Conservation (phyloP, 2,329 filamentous ascomycete genomes). For the Neocatenulostroma microsporum region DNA sequence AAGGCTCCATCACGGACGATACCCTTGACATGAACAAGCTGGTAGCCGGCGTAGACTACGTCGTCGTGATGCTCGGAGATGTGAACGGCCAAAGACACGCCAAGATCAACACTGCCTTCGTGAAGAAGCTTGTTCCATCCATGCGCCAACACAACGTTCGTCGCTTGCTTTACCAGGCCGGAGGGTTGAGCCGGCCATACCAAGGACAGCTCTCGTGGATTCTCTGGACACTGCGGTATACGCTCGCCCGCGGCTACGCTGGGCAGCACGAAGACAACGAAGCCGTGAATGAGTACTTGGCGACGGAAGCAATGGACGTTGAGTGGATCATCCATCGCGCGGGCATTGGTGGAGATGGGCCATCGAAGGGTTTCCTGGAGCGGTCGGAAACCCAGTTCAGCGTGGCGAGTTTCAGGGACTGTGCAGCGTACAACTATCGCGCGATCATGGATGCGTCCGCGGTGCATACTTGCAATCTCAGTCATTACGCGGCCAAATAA, state of each 20-base stretch:
- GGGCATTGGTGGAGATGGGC: neutral
- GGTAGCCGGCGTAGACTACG: slow-evolving; percentile 5
- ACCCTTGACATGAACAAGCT: slow-evolving; percentile 4
- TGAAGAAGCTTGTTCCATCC: slow-evolving; percentile 6
- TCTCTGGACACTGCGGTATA: slow-evolving; percentile 3
- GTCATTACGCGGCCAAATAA: too few relatives aligned
- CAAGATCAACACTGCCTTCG: slow-evolving; percentile 10
- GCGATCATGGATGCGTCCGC: neutral
- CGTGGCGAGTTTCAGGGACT: slow-evolving; percentile 2
- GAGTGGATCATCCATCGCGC: slow-evolving; percentile 10
- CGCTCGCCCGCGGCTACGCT: slow-evolving; percentile 1
- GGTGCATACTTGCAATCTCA: slow-evolving; percentile 1
- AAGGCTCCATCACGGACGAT: slow-evolving; percentile 8
- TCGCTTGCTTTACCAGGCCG: slow-evolving; percentile 10
- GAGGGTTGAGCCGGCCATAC: slow-evolving; percentile 7
- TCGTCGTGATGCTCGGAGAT: slow-evolving; percentile 9
- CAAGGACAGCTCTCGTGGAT: neutral
- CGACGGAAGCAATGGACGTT: slow-evolving; percentile 9
- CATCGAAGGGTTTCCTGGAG: neutral
- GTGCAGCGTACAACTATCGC: slow-evolving; percentile 3
- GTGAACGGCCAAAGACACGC: neutral
- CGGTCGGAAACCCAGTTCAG: slow-evolving; percentile 1
- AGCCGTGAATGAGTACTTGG: slow-evolving; percentile 12
- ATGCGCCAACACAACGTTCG: slow-evolving; percentile 8
- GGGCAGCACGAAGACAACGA: slow-evolving; percentile 14